Evolutionary conservation across 225 moss, liverwort and hornwort genomes (phyloP), one percentile per base, ranked within the genome.

Genomic region (Polytrichum commune): DNA sequence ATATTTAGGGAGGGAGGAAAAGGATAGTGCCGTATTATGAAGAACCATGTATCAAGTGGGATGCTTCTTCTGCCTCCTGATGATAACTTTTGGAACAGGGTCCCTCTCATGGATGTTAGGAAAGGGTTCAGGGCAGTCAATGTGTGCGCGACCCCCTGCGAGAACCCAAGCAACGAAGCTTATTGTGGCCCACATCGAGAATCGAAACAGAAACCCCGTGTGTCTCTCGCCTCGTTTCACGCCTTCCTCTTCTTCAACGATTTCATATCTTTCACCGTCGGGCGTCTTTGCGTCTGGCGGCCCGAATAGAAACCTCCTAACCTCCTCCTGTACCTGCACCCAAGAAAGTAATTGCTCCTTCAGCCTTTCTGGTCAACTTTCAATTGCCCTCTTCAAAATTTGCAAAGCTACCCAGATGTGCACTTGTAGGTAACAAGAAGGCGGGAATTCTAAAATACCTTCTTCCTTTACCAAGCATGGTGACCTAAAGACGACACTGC

Each of bases 31-130:
- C 0, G n/a, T 22, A 23, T 13, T 27, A 78, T 1, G 56, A 28
- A 35, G 35, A 35, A 8, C 9, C 35, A 9, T 35, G 35, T 35
- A 9, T 57, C 46, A 46, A 46, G 13, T 46, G 13, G 63, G 20
- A 38, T 27, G 46, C 46, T 46, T 28, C 10, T 38, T 27, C 67
- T 77, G 54, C 66, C 77, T 84, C 62, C 77, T 79, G 27, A 75
- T 68, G 29, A 88, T 88, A 72, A 84, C 84, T 73, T 82, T 84
- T 1, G 87, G 84, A 73, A 84, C 87, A 53, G 87, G 82, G 23
- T 88, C 87, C 70, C 87, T 82, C 77, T 88, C 87, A 75, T 75
- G 77, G 72, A 84, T 38, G 70, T 65, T 80, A 6, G 87, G 87
- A 18, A 79, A 71, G 53, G 79, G 69, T 18, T 84, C 82, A 71